Percentiles rank a stretch among this genome's conserved stretches.
These are phyloP conservation scores for Henckelia pumila DNA, from an alignment of 257 asterid species.

Conservation along the genomic window DNA sequence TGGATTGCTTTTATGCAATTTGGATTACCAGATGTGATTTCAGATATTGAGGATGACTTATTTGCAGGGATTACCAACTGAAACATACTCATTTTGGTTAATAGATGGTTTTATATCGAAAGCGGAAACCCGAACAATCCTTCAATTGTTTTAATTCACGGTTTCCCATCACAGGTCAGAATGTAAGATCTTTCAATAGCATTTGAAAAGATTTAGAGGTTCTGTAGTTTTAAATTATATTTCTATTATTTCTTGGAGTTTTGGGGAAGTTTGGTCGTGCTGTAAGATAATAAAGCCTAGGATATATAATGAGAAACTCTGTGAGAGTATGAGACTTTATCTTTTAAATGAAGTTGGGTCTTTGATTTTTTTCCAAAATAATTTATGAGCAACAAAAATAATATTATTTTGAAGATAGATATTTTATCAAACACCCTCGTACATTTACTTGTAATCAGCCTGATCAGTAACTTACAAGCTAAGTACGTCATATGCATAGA, in stretches of 20 bases:
- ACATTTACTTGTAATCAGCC: neutral
- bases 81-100: slow-evolving; percentile 77
- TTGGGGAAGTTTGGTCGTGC: neutral
- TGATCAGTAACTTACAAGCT: too few species aligned
- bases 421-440: neutral
- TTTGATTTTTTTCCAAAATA: neutral
- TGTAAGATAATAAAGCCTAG: neutral
- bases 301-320: too few species aligned
- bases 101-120: slow-evolving; percentile 93
- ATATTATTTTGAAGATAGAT: neutral
- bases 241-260: too few species aligned
- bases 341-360: neutral
- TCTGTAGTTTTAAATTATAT: neutral
- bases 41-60: slow-evolving; percentile 61
- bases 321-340: neutral
- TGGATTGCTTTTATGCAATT: too few species aligned
- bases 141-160: slow-evolving; percentile 68
- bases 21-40: slow-evolving; percentile 19
- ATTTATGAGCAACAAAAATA: neutral
- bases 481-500: neutral
- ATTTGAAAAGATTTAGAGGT: too few species aligned
- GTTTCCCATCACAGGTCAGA: slow-evolving; percentile 85
- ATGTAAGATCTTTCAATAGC: neutral
- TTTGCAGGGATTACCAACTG: slow-evolving; percentile 80
- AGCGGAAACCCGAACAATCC: slow-evolving; percentile 61